These are phyloP conservation scores for Anastatica hierochuntica DNA, from an alignment of 345 rosid genomes.

Conservation along the genomic window DNA sequence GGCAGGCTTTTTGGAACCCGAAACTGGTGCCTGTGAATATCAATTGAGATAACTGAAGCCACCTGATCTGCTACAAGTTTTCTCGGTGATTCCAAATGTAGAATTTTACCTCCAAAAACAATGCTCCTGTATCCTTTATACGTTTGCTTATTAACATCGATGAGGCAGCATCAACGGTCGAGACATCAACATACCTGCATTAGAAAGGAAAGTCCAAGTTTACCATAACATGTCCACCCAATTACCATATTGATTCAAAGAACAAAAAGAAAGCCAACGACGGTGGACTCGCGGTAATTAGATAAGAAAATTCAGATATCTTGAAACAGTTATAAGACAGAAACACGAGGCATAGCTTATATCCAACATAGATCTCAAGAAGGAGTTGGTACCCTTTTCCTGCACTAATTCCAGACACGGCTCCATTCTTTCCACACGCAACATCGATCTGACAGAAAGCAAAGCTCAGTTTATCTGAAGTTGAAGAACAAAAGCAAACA, in stretches of 20 bases:
- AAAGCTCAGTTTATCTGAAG: constrained; percentile 12
- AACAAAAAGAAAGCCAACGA: too few relatives aligned
- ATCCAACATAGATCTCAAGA: background rate
- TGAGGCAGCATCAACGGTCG: constrained; percentile 82
- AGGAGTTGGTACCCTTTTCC: constrained; percentile 67
- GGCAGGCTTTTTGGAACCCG: constrained; percentile 91
- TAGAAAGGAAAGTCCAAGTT: constrained; percentile 2
- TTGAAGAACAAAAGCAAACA: background rate
- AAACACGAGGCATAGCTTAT: background rate
- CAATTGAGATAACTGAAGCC: background rate
- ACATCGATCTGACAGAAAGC: constrained; percentile 54
- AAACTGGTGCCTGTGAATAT: constrained; percentile 73
- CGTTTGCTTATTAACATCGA: constrained; percentile 50
- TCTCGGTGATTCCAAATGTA: background rate
- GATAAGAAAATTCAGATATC: too few relatives aligned
- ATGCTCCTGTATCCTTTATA: constrained; percentile 64
- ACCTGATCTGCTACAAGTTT: background rate
- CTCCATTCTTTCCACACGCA: constrained; percentile 85
- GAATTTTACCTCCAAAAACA: constrained; percentile 63
- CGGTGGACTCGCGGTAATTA: too few relatives aligned
- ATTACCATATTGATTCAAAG: too few relatives aligned
- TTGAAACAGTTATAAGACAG: background rate
- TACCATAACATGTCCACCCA: too few relatives aligned
- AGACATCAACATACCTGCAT: constrained; percentile 78
- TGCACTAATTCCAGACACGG: constrained; percentile 54